Base-by-base conservation (phyloP, 805 yeast species). In the Wickerhamiella kurtzmanii region DNA sequence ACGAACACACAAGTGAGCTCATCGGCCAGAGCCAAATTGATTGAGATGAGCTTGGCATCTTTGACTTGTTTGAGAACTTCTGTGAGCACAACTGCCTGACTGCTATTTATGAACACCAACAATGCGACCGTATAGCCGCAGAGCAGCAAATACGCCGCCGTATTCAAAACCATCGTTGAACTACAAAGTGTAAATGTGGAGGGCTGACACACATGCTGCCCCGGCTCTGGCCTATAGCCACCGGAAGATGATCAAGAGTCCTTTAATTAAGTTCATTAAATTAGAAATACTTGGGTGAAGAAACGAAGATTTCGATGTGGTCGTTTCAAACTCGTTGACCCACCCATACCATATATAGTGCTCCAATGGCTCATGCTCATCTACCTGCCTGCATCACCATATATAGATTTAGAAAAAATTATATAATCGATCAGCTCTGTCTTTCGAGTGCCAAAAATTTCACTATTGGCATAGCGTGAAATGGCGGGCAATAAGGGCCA, bases 11-110 rank as follows among this genome's bases (percentile, higher is more conserved):
- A 68, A 0, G 75, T 62, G 8, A 79, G 48, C 57, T 81, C 87
- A 58, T 80, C 87, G 16, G 70, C 72, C 38, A 77, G 71, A 1
- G 76, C 75, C 25, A 75, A 56, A 2, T 69, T 62, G 0, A 78
- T 77, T 22, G 72, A 69, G 45, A 68, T 69, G 36, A 68, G 64
- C 11, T 78, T 78, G 28, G 64, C 55, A 32, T 58, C 56, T 13
- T 59, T 51, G 2, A 60, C 43, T 35, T 60, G 52, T 1, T 64
- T 63, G 8, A 66, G 56, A 0, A 69, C 57, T 46, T 67, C 69
- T 2, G 69, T 61, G 32, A 70, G 56, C 49, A 69, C 66, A 55
- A 70, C 70, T 2, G 74, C 64, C 57, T 70, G 74, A 15, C 72
- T 66, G 13, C 71, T 61, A 44, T 64, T 64, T 48, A 70, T 51